Evolutionary conservation across 2,329 filamentous ascomycete genomes (phyloP).

Genomic region (Trichoderma polysporum): DNA sequence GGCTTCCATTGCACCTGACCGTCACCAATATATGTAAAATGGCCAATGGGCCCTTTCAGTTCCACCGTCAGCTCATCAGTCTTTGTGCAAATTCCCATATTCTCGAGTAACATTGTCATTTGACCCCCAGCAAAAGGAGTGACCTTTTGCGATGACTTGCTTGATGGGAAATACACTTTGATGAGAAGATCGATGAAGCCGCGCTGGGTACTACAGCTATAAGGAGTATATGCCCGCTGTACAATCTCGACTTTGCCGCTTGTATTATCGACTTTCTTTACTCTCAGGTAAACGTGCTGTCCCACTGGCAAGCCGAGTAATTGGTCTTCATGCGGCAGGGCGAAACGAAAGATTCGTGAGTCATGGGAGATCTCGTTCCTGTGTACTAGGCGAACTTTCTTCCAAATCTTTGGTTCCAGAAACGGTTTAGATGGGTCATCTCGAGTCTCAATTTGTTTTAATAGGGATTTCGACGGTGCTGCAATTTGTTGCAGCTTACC

Average conservation of each 20-base stretch:
- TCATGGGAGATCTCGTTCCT: neutral
- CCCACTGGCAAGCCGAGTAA: neutral
- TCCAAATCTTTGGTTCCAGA: neutral
- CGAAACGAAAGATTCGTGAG: conserved; percentile 3
- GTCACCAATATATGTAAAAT: neutral
- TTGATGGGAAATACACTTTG: neutral
- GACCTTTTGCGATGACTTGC: neutral
- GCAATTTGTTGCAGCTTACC: neutral
- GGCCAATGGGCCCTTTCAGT: neutral
- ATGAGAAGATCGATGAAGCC: conserved; percentile 2
- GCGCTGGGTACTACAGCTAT: neutral
- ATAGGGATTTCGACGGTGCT: neutral
- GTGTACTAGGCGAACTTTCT: neutral
- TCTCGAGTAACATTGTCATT: neutral
- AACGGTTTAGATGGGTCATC: neutral
- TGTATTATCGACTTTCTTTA: conserved; percentile 47
- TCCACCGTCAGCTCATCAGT: neutral
- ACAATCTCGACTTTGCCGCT: neutral
- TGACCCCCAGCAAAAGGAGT: neutral
- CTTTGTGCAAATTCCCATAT: neutral
- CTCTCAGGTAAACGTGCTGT: neutral
- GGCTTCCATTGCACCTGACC: neutral
- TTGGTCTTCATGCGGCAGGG: neutral
- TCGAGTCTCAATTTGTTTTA: neutral
- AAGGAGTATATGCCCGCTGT: neutral